Evolutionary conservation across 1,284 basidiomycete genomes (phyloP), one percentile per base, ranked within the genome.

Genomic region (Trichosporon asahii): DNA sequence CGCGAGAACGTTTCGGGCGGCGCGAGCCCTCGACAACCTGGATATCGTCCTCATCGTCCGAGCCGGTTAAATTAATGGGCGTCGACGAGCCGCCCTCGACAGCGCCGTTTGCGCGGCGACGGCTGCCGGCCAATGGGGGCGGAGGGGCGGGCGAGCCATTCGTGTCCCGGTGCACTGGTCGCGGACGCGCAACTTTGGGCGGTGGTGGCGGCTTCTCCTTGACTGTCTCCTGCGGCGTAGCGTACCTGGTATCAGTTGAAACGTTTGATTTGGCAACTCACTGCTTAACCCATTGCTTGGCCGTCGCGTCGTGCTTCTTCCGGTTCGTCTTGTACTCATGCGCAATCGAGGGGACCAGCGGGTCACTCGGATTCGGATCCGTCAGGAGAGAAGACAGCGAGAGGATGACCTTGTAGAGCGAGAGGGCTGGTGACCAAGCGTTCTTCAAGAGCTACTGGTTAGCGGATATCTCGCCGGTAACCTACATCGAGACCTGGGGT

Each of bases 361-460:
- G 85, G 80, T 98, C 95, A 83, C 95, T 93, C 64, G 95, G 95
- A 85, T 97, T 98, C 75, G 95, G 95, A 82, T 98, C 95, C 65
- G 94, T 96, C 79, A 98, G 85, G 91, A 97, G 95, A 75, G 95
- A 97, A 78, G 93, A 96, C 80, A 98, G 95, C 79, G 93, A 96
- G 78, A 97, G 88, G 44, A 98, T 83, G 35, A 97, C 94, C 85
- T 95, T 95, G 86, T 92, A 94, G 53, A 95, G 85, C 1, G 93
- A 94, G 35, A 95, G 84, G 0, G 93, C 93, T 1, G 94, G 93
- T 0, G 92, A 94, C 94, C 93, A 95, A 75, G 92, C 91, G 76
- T 89, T 87, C 84, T 95, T 94, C 72, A 95, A 87, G 64, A 94
- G 91, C 82, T 95, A 90, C 73, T 90, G 61, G 64, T 65, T 27